These are phyloP conservation scores for Suillus fuscotomentosus DNA, from an alignment of 768 basidiomycete genomes.

Conservation along the genomic window DNA sequence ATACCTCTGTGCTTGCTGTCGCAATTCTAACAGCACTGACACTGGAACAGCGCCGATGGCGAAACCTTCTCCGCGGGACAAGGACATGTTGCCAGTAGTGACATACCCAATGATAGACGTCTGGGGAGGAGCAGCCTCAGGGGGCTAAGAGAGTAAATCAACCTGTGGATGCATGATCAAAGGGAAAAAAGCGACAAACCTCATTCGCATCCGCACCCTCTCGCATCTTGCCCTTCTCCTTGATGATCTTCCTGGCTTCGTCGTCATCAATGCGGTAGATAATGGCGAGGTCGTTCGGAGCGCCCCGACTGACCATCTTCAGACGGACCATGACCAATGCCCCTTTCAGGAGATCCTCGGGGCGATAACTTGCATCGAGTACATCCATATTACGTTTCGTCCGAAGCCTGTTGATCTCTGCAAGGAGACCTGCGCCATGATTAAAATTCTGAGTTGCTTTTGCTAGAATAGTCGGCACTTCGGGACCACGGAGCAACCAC, in stretches of 20 bases:
- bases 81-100: conserved; percentile 81
- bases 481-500: conserved; percentile 72
- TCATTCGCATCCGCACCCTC: conserved; percentile 24
- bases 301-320: conserved; percentile 62
- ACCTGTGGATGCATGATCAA: conserved; percentile 4
- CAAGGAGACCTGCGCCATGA: conserved; percentile 43
- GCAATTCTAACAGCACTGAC: conserved; percentile 45
- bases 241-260: conserved; percentile 50
- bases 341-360: conserved; percentile 48
- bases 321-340: conserved; percentile 71
- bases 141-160: conserved; percentile 37
- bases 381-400: conserved; percentile 48
- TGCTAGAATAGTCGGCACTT: conserved; percentile 45
- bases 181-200: conserved; percentile 22
- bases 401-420: conserved; percentile 60
- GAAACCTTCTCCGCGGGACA: conserved; percentile 73
- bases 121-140: conserved; percentile 39
- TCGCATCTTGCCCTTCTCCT: conserved; percentile 25
- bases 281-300: conserved; percentile 70
- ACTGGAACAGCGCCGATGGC: conserved; percentile 76
- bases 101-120: conserved; percentile 72
- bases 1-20: conserved; percentile 47
- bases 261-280: conserved; percentile 65
- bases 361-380: conserved; percentile 31
- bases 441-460: conserved; percentile 38